Evolutionary conservation across 345 rosid genomes (phyloP), one percentile per base, ranked within the genome.

Genomic region (Raphanus raphanistrum): DNA sequence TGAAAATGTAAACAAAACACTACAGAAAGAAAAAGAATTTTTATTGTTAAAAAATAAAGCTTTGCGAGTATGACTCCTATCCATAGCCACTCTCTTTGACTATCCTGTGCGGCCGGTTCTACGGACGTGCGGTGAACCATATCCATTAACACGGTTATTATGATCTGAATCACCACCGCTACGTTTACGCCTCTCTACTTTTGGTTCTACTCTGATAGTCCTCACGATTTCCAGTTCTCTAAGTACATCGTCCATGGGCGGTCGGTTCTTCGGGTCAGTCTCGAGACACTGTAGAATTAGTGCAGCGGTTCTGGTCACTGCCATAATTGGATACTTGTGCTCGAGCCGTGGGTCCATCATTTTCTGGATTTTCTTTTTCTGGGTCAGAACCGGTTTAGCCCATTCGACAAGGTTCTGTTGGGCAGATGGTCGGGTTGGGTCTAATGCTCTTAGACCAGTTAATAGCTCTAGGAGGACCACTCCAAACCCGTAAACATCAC

Each of bases 401-500:
- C 90, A 94, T 3, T 88, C 90, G 54, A 92, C 86, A 28, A 94
- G 80, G 58, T 76, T 88, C 66, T 83, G 81, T 78, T 86, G 66
- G 0, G 77, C 55, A 0, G 73, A 36, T 8, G 94, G 96, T 57
- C 93, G 74, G 63, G 68, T 84, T 3, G 80, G n/a, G 80, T 94
- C 97, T 17, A 88, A 38, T 1, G 94, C 89, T 74, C 71, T 84
- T 26, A 82, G 68, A 3, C 98, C 98, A 11, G 97, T 90, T 68
- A 94, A 17, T 72, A 92, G 27, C 76, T 94, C 97, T 9, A 94
- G 80, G 7, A 94, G 70, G 17, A 94, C 96, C 0, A 92, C 96
- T 0, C 97, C 97, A 9, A 94, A 94, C 0, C 97, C 97, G 41
- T 92, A 90, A 2, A 94, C 98, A 50, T 94, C 98, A 60, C 97